phyloP scores from a whole-genome alignment of 2,329 filamentous ascomycete species.

The Phyllosticta citrichinensis region DNA sequence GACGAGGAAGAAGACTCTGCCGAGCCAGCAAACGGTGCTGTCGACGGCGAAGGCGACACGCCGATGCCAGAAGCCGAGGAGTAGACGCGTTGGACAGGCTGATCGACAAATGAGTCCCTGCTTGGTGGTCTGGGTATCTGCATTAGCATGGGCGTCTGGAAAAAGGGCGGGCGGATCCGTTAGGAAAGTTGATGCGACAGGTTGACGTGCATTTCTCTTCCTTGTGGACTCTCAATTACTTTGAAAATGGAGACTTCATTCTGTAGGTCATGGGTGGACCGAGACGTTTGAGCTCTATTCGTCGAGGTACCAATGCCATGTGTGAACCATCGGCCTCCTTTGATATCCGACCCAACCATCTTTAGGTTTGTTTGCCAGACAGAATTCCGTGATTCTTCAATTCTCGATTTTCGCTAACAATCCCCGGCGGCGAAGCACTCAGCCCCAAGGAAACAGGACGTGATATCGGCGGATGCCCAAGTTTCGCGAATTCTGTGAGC shows the following conservation, averaged over 20 bases:
- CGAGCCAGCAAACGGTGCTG: background rate
- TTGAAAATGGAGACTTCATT: background rate
- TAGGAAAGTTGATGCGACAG: background rate
- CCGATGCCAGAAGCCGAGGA: background rate
- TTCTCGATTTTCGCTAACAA: background rate
- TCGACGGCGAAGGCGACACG: constrained; percentile 7
- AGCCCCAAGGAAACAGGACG: too few relatives aligned
- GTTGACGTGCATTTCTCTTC: background rate
- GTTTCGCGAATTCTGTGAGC: background rate
- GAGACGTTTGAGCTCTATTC: background rate
- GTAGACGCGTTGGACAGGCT: background rate
- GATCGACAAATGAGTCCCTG: background rate
- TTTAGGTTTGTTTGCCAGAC: too few relatives aligned
- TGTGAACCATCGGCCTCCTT: background rate
- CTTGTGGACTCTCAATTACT: background rate
- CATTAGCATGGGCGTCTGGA: background rate
- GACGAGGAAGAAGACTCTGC: constrained; percentile 10
- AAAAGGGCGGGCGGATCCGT: background rate
- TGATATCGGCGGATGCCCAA: background rate
- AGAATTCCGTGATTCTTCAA: background rate
- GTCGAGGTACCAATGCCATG: background rate
- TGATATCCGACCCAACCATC: background rate
- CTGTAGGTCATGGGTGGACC: background rate
- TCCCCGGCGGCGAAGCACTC: background rate
- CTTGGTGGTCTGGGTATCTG: background rate